Percentiles rank a stretch among this genome's conserved stretches.
Conservation (phyloP, 2,329 filamentous ascomycete genomes). For the Echinosphaeria canescens region DNA sequence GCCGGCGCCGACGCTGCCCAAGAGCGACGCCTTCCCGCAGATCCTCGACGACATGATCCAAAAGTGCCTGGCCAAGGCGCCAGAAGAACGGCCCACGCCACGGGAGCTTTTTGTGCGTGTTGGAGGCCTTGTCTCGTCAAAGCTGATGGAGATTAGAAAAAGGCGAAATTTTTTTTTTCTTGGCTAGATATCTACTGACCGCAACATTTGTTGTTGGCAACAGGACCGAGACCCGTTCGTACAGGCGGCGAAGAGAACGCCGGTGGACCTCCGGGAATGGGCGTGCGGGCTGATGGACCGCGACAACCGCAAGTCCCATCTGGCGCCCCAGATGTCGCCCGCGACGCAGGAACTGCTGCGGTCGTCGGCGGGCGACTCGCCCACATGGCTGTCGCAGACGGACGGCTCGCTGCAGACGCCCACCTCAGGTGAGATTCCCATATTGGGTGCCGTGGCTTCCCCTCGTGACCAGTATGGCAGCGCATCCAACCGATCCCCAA, state of each 20-base stretch:
- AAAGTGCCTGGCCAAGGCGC: constrained; percentile 81
- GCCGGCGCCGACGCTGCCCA: constrained; percentile 77
- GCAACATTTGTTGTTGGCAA: constrained; percentile 6
- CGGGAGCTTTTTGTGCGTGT: constrained; percentile 73
- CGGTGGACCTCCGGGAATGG: constrained; percentile 86
- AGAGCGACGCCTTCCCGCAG: constrained; percentile 90
- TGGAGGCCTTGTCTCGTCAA: no score
- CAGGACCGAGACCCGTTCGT: constrained; percentile 88
- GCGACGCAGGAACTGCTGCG: constrained; percentile 57
- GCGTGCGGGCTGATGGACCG: constrained; percentile 84
- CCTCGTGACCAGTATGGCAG: constrained; percentile 25
- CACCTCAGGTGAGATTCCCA: constrained; percentile 52
- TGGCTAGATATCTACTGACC: no score
- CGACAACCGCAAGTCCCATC: constrained; percentile 87
- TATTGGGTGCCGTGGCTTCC: constrained; percentile 33
- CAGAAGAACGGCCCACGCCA: constrained; percentile 75
- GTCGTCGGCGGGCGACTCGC: constrained; percentile 27
- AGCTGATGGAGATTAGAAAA: no score
- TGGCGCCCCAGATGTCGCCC: constrained; percentile 61
- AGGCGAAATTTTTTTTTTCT: no score
- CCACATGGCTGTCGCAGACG: constrained; percentile 21
- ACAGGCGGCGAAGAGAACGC: constrained; percentile 88
- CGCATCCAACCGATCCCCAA: constrained; percentile 25
- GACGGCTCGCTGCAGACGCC: constrained; percentile 33
- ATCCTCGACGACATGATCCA: constrained; percentile 96